Conservation (phyloP, 2,329 filamentous ascomycete species). For the Mycocentrospora acerina region DNA sequence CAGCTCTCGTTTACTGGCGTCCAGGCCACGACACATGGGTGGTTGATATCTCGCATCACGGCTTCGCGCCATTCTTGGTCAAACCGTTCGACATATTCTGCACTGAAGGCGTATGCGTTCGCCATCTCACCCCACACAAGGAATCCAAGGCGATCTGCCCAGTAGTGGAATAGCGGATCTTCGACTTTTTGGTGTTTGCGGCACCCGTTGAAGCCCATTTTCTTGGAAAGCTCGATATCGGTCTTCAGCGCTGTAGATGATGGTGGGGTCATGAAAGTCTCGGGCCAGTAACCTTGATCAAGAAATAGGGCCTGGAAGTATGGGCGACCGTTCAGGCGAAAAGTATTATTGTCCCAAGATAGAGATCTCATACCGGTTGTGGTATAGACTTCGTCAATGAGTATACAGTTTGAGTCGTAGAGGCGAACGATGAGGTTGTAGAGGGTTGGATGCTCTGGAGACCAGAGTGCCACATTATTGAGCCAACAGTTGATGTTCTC, state of each 20-base stretch:
- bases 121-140: constrained; percentile 67
- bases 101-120: constrained; percentile 64
- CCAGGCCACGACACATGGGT: constrained; percentile 66
- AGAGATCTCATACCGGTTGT: constrained; percentile 63
- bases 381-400: constrained; percentile 60
- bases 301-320: constrained; percentile 63
- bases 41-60: constrained; percentile 65
- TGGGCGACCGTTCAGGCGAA: constrained; percentile 60
- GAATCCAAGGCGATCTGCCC: constrained; percentile 62
- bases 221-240: constrained; percentile 15
- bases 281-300: constrained; percentile 66
- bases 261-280: constrained; percentile 62
- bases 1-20: constrained; percentile 67
- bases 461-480: constrained; percentile 63
- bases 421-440: constrained; percentile 60
- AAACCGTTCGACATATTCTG: constrained; percentile 61
- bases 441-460: constrained; percentile 58
- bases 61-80: constrained; percentile 65
- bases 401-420: constrained; percentile 41
- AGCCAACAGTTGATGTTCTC: constrained; percentile 49
- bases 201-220: constrained; percentile 65
- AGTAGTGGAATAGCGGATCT: constrained; percentile 62
- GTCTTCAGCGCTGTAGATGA: constrained; percentile 45
- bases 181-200: constrained; percentile 67
- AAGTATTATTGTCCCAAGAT: constrained; percentile 61